These are phyloP conservation scores for Leptographium flavum DNA, from an alignment of 2,329 filamentous ascomycete species.

Conservation along the genomic window DNA sequence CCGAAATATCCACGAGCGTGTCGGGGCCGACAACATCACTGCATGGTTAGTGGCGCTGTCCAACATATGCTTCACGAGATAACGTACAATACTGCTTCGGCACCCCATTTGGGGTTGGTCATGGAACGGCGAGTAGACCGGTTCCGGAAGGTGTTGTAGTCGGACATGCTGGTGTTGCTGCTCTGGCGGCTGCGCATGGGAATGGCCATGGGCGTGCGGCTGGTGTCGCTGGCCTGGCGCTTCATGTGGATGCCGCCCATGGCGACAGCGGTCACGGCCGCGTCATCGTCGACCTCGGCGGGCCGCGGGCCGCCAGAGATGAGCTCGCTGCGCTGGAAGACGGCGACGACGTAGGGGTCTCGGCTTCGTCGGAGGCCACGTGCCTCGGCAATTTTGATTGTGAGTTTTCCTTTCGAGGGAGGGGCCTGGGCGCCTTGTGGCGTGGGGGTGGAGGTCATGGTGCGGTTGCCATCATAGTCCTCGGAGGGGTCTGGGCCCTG, in stretches of 20 bases:
- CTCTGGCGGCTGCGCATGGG: slow-evolving; percentile 95
- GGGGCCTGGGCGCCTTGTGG: slow-evolving; percentile 48
- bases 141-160: slow-evolving; percentile 46
- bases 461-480: slow-evolving; percentile 15
- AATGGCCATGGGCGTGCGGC: slow-evolving; percentile 75
- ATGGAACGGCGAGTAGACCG: slow-evolving; percentile 43
- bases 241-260: slow-evolving; percentile 40
- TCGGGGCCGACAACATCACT: slow-evolving; percentile 91
- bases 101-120: slow-evolving; percentile 88
- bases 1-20: slow-evolving; percentile 79
- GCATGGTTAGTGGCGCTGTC: background rate
- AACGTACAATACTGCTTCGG: slow-evolving; percentile 85
- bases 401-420: slow-evolving; percentile 71
- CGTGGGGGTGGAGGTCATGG: slow-evolving; percentile 38
- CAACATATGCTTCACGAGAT: background rate
- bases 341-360: slow-evolving; percentile 89
- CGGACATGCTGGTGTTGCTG: slow-evolving; percentile 76
- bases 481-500: background rate
- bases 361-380: slow-evolving; percentile 67
- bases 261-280: slow-evolving; percentile 22
- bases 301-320: slow-evolving; percentile 74
- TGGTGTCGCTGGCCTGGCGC: slow-evolving; percentile 65
- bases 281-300: slow-evolving; percentile 45
- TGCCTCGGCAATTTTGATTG: slow-evolving; percentile 77
- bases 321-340: slow-evolving; percentile 92